Percentiles rank a stretch among this genome's conserved stretches.
phyloP scores from a whole-genome alignment of 2,329 filamentous ascomycete genomes.

The Elsinoe ampelina region DNA sequence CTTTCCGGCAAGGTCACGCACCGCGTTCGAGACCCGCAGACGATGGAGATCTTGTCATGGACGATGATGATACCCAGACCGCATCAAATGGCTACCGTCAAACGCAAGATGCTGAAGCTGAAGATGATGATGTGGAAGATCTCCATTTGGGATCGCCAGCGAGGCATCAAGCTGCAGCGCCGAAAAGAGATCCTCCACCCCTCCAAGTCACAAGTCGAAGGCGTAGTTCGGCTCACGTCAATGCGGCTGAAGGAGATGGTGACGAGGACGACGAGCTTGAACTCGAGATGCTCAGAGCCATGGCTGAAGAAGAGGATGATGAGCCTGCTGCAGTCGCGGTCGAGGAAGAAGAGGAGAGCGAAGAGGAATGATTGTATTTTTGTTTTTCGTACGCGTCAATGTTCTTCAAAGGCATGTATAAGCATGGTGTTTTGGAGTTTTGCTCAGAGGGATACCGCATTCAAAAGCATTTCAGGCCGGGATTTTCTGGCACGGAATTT shows the following conservation, averaged over 20 bases:
- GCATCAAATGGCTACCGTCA: constrained; percentile 18
- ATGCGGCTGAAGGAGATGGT: constrained; percentile 21
- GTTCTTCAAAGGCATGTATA: not conserved
- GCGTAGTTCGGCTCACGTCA: constrained; percentile 20
- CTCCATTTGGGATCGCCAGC: constrained; percentile 12
- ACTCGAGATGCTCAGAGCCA: constrained; percentile 33
- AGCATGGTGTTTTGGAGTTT: not conserved
- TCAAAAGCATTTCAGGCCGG: not conserved
- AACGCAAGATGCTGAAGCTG: constrained; percentile 18
- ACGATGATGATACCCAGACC: constrained; percentile 23
- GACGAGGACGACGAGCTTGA: constrained; percentile 35
- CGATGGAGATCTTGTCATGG: constrained; percentile 27
- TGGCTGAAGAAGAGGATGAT: constrained; percentile 27
- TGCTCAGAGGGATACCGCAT: too few relatives aligned
- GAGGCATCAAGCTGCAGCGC: constrained; percentile 26
- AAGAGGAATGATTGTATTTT: constrained; percentile 29
- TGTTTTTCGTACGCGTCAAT: not conserved
- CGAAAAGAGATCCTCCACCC: constrained; percentile 27
- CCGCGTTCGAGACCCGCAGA: constrained; percentile 23
- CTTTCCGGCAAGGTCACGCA: constrained; percentile 14
- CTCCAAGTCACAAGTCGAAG: constrained; percentile 20
- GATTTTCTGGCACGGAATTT: not conserved
- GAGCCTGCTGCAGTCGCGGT: constrained; percentile 19
- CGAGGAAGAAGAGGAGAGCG: constrained; percentile 34
- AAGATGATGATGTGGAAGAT: constrained; percentile 29